These are phyloP conservation scores for Termitomyces sp. DNA, from an alignment of 768 basidiomycete species.

Conservation along the genomic window DNA sequence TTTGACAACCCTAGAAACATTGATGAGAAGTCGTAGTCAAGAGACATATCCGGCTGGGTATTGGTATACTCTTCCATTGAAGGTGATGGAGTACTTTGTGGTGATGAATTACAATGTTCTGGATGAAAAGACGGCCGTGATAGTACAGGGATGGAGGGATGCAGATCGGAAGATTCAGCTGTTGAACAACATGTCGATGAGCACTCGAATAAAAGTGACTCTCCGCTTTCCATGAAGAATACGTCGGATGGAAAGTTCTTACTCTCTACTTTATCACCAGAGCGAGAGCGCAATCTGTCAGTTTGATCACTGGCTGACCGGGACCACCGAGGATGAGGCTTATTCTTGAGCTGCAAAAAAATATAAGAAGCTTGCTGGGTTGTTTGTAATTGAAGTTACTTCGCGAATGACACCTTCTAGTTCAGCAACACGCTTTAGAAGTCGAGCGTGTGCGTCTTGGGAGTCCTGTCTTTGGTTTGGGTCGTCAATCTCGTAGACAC, in stretches of 20 bases:
- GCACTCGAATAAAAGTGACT: conserved; percentile 10
- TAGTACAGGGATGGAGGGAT: conserved; percentile 15
- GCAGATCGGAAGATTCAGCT: conserved; percentile 12
- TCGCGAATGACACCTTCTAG: conserved; percentile 83
- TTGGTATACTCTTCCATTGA: conserved; percentile 37
- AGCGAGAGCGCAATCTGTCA: conserved; percentile 20
- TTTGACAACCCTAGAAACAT: conserved; percentile 33
- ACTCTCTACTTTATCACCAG: conserved; percentile 12
- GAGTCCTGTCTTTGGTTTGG: conserved; percentile 49
- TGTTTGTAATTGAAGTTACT: conserved; percentile 27
- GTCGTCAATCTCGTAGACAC: conserved; percentile 82
- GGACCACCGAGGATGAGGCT: conserved; percentile 65
- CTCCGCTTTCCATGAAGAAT: conserved; percentile 24
- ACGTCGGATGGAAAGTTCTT: conserved; percentile 17
- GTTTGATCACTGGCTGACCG: conserved; percentile 36
- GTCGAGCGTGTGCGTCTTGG: conserved; percentile 58
- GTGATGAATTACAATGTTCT: conserved; percentile 23
- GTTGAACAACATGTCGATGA: conserved; percentile 11
- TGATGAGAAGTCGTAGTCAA: conserved; percentile 38
- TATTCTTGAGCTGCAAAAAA: conserved; percentile 59
- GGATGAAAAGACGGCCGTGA: conserved; percentile 23
- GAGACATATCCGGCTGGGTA: conserved; percentile 18
- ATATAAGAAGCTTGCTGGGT: conserved; percentile 19
- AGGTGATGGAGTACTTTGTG: conserved; percentile 32
- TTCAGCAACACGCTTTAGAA: conserved; percentile 74